These are phyloP conservation scores for Tetradesmus obliquus DNA, from an alignment of 139 green algal species.

Conservation along the genomic window DNA sequence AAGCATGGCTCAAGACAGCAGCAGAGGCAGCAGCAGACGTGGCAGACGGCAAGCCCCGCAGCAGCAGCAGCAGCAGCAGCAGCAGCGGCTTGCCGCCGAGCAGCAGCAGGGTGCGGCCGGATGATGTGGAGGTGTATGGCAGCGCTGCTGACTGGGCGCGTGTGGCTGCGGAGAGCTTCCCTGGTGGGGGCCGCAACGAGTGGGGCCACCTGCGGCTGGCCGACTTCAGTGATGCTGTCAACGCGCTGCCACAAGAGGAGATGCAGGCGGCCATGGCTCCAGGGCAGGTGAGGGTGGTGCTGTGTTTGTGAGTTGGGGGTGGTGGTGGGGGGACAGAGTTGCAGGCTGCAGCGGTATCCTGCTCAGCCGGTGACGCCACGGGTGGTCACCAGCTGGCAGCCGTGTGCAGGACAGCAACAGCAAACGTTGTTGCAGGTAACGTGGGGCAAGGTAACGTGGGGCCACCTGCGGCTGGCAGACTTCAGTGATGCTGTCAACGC, in stretches of 20 bases:
- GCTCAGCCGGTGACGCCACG: too few species aligned
- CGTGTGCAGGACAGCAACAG: too few species aligned
- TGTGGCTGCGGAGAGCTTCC: conserved; percentile 65
- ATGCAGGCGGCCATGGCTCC: conserved; percentile 22
- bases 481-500: conserved; percentile 81
- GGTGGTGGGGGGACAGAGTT: not conserved
- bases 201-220: conserved; percentile 81
- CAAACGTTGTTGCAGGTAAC: too few species aligned
- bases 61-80: not conserved
- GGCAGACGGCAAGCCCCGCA: conserved; percentile 61
- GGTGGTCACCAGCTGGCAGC: too few species aligned
- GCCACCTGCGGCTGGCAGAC: conserved; percentile 83
- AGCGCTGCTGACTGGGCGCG: conserved; percentile 67
- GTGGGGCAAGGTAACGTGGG: too few species aligned
- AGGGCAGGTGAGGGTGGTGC: not conserved
- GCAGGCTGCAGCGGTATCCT: not conserved
- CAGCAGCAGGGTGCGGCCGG: not conserved
- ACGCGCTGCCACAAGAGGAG: conserved; percentile 68
- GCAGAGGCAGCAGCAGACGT: conserved; percentile 60
- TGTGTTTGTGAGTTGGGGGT: too few species aligned
- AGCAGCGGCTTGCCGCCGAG: not conserved
- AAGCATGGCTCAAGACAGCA: conserved; percentile 72
- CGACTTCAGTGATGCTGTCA: conserved; percentile 85
- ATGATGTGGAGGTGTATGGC: conserved; percentile 6
- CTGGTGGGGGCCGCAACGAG: conserved; percentile 59